phyloP scores from a whole-genome alignment of 306 rosid genomes.

The Astragalus membranaceus region DNA sequence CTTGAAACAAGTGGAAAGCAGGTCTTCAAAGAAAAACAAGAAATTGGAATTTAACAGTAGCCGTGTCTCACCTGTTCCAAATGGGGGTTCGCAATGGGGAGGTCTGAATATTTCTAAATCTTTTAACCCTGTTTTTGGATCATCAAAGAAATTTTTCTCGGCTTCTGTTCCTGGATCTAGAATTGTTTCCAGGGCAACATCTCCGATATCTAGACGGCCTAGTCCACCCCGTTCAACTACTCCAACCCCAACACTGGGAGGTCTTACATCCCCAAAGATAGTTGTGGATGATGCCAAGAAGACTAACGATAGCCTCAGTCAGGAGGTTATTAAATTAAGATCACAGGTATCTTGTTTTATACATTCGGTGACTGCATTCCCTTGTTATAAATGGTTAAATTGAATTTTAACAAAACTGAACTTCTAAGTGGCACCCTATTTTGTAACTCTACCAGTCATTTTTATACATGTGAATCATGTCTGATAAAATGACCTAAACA shows the following conservation, averaged over 20 bases:
- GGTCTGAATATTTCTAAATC: constrained; percentile 80
- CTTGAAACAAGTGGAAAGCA: constrained; percentile 78
- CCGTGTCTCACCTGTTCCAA: constrained; percentile 91
- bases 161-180: constrained; percentile 99
- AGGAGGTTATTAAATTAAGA: constrained; percentile 90
- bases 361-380: neutral
- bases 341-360: constrained; percentile 56
- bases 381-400: neutral
- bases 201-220: constrained; percentile 94
- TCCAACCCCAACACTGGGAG: constrained; percentile 97
- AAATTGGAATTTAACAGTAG: constrained; percentile 95
- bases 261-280: constrained; percentile 90
- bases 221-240: constrained; percentile 99
- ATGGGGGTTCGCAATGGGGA: constrained; percentile 95
- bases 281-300: constrained; percentile 82
- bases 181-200: constrained; percentile 97
- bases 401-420: neutral
- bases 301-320: constrained; percentile 84
- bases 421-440: neutral
- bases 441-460: neutral
- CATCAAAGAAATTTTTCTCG: constrained; percentile 96
- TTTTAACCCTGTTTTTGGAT: constrained; percentile 94
- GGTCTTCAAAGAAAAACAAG: constrained; percentile 87
- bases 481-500: constrained; percentile 3
- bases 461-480: neutral